Evolutionary conservation across 176 grass and related monocot species (phyloP).

Genomic region (Ampelocalamus luodianensis): DNA sequence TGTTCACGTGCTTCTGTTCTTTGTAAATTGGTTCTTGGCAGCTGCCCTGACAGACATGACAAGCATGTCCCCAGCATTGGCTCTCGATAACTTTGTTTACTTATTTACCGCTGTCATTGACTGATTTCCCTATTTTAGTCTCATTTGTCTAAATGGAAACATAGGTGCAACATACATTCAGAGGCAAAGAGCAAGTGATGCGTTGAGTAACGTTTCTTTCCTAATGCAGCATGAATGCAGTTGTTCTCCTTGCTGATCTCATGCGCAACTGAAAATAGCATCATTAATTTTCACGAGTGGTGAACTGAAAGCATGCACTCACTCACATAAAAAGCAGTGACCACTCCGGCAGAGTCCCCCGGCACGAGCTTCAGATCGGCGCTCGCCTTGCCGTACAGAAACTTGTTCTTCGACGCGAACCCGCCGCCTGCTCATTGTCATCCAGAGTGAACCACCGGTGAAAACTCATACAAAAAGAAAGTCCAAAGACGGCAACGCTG

Average conservation of each 20-base stretch:
- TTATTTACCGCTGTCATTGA: not conserved
- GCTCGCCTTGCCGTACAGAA: conserved; percentile 77
- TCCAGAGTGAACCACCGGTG: no score
- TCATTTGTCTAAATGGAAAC: not conserved
- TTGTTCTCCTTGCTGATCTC: not conserved
- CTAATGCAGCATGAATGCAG: not conserved
- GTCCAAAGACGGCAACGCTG: not conserved
- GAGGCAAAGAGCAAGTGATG: not conserved
- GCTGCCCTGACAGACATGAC: not conserved
- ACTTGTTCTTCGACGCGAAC: conserved; percentile 75
- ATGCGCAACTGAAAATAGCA: not conserved
- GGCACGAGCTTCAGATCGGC: conserved; percentile 91
- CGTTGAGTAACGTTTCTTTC: not conserved
- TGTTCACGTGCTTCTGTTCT: conserved; percentile 45
- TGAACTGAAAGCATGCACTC: conserved; percentile 17
- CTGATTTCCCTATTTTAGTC: not conserved
- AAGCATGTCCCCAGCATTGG: conserved; percentile 3
- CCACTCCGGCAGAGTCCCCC: conserved; percentile 86
- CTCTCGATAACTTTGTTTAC: not conserved
- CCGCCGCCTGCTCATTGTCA: conserved; percentile 51
- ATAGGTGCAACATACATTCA: not conserved
- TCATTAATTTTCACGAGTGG: not conserved
- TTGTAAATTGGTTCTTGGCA: conserved; percentile 39
- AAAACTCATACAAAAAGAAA: not conserved
- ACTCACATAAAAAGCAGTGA: conserved; percentile 97